Base-by-base conservation (phyloP, 192 early-diverging fungal genomes). In the Umbelopsis ramanniana region DNA sequence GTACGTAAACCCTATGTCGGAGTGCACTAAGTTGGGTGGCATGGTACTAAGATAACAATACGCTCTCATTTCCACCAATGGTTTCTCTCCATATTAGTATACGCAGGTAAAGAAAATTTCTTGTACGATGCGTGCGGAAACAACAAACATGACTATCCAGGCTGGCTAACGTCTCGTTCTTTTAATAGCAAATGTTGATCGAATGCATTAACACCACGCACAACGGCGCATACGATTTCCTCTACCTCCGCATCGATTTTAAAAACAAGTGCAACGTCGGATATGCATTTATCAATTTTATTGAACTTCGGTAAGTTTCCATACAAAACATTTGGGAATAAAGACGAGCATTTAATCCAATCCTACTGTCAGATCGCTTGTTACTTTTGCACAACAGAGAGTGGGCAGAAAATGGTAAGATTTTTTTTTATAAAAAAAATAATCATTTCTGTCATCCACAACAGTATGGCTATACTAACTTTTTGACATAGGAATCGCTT, bases 201-300 rank as follows among this genome's bases (percentile, higher is more conserved):
- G 87, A 92, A 12, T 85, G 85, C 54, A 77, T 95, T 50, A 88
- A 95, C 71, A 81, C 85, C 12, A 90, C 91, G 0, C 94, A 95
- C 77, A 80, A 81, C 53, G 81, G 79, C 19, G 73, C 83, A 10
- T 91, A 84, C 46, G 92, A 95, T 69, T 96, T 96, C 78, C 68
- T 94, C 0, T 96, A 96, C 76, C 81, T 96, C 7, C 81, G 93
- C 15, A 95, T 96, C 81, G 94, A 96, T 69, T 96, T 96, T 74
- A 89, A 89, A 69, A 95, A 95, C 76, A 86, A 90, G 68, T 96
- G 94, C 77, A 96, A 96, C 72, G 92, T 95, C 40, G 94, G 94
- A 5, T 90, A 91, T 66, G 90, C 88, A 19, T 93, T 93, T 66
- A 84, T 87, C 45, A 93, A 91, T 79, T 94, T 94, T 76, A 82